Evolutionary conservation across 495 filamentous ascomycete species (phyloP), one percentile per base, ranked within the genome.

Genomic region (Ramalina peruviana): DNA sequence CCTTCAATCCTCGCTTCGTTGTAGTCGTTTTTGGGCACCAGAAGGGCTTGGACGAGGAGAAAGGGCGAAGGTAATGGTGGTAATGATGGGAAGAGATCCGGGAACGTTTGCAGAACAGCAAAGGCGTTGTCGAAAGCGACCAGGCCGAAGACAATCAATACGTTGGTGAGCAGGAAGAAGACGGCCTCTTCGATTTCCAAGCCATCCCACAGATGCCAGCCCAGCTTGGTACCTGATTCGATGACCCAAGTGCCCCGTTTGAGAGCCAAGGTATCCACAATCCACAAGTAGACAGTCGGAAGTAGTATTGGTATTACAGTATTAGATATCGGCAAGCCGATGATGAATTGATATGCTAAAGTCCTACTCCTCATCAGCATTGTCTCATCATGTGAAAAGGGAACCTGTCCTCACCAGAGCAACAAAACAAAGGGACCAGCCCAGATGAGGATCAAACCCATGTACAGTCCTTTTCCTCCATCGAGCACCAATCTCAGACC

Each of bases 381-480:
- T 12, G 16, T 33, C n/a, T 25, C 23, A 25, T 26, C 13, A 16
- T 17, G 11, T 16, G 9, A 5, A 7, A 3, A 17, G 9, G 4
- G 23, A 16, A 7, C 17, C 15, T 17, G 12, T 6, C 19, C 54
- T 25, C 55, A 72, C 81, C 80, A 86, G 15, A 82, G 71, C 20
- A 80, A 46, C 7, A 81, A 56, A n/a, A 76, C 52, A 52, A 85
- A 75, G 11, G 81, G 76, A 26, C 65, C 65, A 4, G 79, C 77
- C 82, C 82, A 86, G n/a, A 69, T 62, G 11, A 83, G 56, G 36
- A 86, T 83, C 48, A 85, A 63, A 1, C 81, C 80, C 33, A 82
- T 61, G 54, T 86, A 86, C 19, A 74, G 80, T 3, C 70, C 70
- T 25, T 64, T 43, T 6, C 67, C 68, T 5, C 66, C 67, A 6